Percentiles rank a stretch among this genome's conserved stretches.
These are phyloP conservation scores for Candida namnaoensis DNA, from an alignment of 805 yeast species.

Conservation along the genomic window DNA sequence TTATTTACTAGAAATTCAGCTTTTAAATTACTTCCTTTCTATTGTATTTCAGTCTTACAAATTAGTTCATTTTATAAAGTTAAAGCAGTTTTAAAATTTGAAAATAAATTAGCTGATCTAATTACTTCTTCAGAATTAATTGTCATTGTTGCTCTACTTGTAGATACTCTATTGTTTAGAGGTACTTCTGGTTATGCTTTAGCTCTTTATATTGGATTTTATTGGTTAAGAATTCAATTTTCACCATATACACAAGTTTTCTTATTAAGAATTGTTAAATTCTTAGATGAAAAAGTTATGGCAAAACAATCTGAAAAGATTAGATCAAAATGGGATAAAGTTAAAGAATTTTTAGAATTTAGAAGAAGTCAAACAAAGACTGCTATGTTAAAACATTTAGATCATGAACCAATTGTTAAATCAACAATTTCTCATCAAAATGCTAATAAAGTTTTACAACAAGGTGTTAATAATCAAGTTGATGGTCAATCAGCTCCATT, in stretches of 20 bases:
- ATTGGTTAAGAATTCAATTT: conserved; percentile 64
- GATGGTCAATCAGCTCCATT: conserved; percentile 1
- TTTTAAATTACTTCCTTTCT: conserved; percentile 57
- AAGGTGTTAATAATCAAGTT: conserved; percentile 3
- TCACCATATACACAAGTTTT: conserved; percentile 30
- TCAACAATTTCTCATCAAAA: neutral
- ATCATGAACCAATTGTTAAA: neutral
- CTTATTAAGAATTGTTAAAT: conserved; percentile 18
- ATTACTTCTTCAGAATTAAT: conserved; percentile 56
- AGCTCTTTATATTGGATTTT: conserved; percentile 45
- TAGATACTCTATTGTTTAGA: conserved; percentile 54
- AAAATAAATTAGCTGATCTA: conserved; percentile 30
- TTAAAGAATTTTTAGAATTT: conserved; percentile 30
- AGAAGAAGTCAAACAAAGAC: conserved; percentile 28
- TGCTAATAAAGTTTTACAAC: conserved; percentile 1
- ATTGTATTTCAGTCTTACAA: conserved; percentile 50
- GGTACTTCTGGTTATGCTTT: conserved; percentile 66
- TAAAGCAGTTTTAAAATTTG: conserved; percentile 27
- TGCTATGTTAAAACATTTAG: conserved; percentile 5
- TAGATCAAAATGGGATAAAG: conserved; percentile 26
- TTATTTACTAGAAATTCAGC: conserved; percentile 52
- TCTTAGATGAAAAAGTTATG: conserved; percentile 23
- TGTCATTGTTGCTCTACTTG: conserved; percentile 39
- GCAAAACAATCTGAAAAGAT: conserved; percentile 17
- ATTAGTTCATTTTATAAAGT: conserved; percentile 33